A percentile compares a stretch with the other conserved stretches of the same genome.
Evolutionary conservation across 176 grass and related monocot species (phyloP).

Genomic region (Puccinellia tenuiflora): DNA sequence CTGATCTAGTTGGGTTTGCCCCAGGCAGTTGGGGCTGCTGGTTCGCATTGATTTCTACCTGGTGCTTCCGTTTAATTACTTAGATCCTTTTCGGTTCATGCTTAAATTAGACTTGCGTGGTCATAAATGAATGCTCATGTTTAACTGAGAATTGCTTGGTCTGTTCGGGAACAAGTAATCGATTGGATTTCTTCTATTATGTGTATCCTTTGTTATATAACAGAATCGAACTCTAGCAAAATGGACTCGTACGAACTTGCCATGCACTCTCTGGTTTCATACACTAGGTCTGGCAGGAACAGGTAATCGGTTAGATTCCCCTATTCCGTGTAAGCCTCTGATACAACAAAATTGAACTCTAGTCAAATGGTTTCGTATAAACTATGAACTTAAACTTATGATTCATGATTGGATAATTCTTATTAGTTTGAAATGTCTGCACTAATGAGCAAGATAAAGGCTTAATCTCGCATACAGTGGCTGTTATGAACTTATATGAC

Average conservation of each 20-base stretch:
- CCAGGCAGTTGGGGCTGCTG: neutral
- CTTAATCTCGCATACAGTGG: neutral
- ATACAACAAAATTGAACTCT: neutral
- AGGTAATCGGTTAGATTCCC: neutral
- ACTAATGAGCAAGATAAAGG: neutral
- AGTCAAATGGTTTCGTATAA: neutral
- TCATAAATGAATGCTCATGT: neutral
- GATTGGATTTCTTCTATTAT: neutral
- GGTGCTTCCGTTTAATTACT: neutral
- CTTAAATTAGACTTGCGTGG: neutral
- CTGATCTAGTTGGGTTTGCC: neutral
- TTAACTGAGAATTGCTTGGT: neutral
- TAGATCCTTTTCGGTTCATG: neutral
- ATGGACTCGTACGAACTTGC: neutral
- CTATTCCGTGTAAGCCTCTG: neutral
- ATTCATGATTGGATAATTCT: neutral
- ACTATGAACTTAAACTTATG: neutral
- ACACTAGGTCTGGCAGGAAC: neutral
- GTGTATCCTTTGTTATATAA: neutral
- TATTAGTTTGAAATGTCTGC: neutral
- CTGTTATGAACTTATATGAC: neutral
- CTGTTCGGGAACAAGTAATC: neutral
- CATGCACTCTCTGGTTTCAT: neutral
- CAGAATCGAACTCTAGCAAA: neutral
- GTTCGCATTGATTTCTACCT: neutral